Evolutionary conservation across 2,329 filamentous ascomycete species (phyloP), one percentile per base, ranked within the genome.

Genomic region (Arthrobotrys musiformis): DNA sequence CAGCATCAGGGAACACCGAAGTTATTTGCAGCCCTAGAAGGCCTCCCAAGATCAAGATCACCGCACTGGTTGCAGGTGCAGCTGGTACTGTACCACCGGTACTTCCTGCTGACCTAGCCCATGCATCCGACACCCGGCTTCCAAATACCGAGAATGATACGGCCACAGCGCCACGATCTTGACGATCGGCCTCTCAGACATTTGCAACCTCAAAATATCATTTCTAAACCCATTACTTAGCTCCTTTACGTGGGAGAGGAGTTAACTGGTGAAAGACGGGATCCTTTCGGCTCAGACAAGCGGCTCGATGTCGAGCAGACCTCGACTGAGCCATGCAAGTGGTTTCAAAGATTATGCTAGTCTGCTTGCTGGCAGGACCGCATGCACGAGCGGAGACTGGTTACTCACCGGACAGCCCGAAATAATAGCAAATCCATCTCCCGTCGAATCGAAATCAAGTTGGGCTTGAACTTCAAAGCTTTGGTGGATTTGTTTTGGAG

Each of bases 81-180:
- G 33, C 33, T 58, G 54, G 24, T 37, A 15, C 54, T n/a, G n/a
- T n/a, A n/a, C 30, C 54, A 33, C 54, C 54, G 54, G 33, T 24
- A 40, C 54, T 58, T 58, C 19, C 54, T 58, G 54, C 54, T 58
- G 54, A 58, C 54, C 30, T 19, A 26, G 33, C 54, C 30, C 54
- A 58, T 19, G 33, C 54, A 58, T 33, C 42, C 60, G 28, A 48
- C 26, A 33, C 42, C 15, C 40, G 19, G n/a, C 15, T 64, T 64
- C 42, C 60, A 64, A 64, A 64, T 64, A 64, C 42, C 42, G 28
- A 35, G 40, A 63, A 22, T 8, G n/a, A 44, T 33, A 30, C 19
- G 37, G 58, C 46, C 60, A 50, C 40, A 48, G 40, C 60, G 60
- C 60, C 60, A 64, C 60, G 44, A 24, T 64, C 42, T 64, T 64